A percentile compares a stretch with the other conserved stretches of the same genome.
phyloP scores from a whole-genome alignment of 257 asterid genomes.

The Plantago elongata region DNA sequence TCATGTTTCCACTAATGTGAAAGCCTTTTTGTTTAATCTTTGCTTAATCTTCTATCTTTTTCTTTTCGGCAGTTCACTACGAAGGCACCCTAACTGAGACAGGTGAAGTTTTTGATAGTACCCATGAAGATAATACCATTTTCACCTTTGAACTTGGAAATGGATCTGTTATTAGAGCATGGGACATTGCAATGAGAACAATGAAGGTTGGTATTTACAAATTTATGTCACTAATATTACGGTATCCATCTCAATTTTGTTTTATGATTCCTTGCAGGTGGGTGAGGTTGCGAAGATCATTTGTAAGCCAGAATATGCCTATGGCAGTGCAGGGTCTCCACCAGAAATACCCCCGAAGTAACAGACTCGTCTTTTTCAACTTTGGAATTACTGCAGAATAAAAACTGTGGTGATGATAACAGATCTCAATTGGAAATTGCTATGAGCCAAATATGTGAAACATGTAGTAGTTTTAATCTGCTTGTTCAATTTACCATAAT shows the following conservation, averaged over 20 bases:
- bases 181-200: conserved; percentile 88
- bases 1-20: neutral
- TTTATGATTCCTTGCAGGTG: conserved; percentile 44
- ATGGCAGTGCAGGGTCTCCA: conserved; percentile 93
- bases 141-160: conserved; percentile 80
- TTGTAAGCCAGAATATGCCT: conserved; percentile 94
- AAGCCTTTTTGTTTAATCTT: conserved; percentile 5
- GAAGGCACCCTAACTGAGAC: conserved; percentile 90
- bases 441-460: neutral
- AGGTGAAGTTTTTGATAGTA: conserved; percentile 90
- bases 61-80: conserved; percentile 67
- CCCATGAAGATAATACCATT: conserved; percentile 84
- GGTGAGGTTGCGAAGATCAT: conserved; percentile 91
- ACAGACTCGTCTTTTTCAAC: conserved; percentile 9
- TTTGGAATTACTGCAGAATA: conserved; percentile 3
- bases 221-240: conserved; percentile 5
- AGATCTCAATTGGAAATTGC: neutral
- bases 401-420: conserved; percentile 4
- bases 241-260: conserved; percentile 2
- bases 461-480: neutral
- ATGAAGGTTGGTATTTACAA: conserved; percentile 60
- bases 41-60: neutral
- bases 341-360: conserved; percentile 96
- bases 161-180: conserved; percentile 89
- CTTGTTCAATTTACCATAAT: neutral